These are phyloP conservation scores for Aspergillus ochraceoroseus DNA, from an alignment of 2,329 filamentous ascomycete genomes.

Conservation along the genomic window DNA sequence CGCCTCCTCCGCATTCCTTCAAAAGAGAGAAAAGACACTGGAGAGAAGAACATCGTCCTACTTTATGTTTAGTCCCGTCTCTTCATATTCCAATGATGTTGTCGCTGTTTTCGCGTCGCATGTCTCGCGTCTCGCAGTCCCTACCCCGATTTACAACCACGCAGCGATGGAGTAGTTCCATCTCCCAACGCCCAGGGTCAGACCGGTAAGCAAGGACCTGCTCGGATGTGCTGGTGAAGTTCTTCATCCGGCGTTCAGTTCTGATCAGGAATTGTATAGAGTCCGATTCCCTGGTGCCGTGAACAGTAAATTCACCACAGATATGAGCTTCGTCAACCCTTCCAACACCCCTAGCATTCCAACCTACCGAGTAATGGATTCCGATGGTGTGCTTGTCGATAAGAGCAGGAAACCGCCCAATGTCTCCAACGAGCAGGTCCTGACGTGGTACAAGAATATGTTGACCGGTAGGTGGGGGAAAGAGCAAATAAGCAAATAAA, in stretches of 20 bases:
- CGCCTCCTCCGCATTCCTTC: constrained; percentile 21
- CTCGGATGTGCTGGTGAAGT: no score
- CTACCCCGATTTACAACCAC: constrained; percentile 10
- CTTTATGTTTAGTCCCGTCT: not conserved
- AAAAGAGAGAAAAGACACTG: constrained; percentile 6
- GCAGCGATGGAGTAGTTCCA: constrained; percentile 49
- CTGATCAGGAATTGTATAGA: no score
- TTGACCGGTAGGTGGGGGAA: constrained; percentile 46
- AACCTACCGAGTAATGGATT: constrained; percentile 87
- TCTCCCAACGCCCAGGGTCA: constrained; percentile 56
- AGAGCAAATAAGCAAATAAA: not conserved
- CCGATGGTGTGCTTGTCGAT: constrained; percentile 79
- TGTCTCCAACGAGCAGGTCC: constrained; percentile 58
- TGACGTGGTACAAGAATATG: constrained; percentile 62
- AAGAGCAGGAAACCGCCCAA: constrained; percentile 61
- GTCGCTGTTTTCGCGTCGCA: constrained; percentile 8
- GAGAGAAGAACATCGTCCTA: constrained; percentile 3
- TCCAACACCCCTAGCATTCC: constrained; percentile 69
- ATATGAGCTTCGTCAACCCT: constrained; percentile 71
- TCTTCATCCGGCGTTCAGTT: no score
- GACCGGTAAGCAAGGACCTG: constrained; percentile 49
- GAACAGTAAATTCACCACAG: constrained; percentile 84
- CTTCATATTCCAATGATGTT: constrained; percentile 11
- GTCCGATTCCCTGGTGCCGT: constrained; percentile 85
- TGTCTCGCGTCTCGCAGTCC: constrained; percentile 8